Percentiles rank a stretch among this genome's conserved stretches.
Evolutionary conservation across 1,284 basidiomycete genomes (phyloP).

Genomic region (Ceratobasidium sp.): DNA sequence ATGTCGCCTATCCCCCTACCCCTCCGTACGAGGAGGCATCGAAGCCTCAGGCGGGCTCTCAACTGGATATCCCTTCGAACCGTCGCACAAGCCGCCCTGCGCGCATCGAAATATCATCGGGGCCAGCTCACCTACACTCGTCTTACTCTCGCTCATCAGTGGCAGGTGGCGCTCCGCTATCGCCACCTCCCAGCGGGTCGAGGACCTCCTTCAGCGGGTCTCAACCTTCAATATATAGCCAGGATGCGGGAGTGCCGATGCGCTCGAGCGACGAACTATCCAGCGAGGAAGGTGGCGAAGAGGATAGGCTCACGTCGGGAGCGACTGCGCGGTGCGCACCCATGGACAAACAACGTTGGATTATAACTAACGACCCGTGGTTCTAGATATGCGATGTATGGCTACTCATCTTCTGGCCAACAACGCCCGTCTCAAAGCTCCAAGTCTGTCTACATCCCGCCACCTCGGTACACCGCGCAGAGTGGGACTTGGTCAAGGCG

Average conservation of each 20-base stretch:
- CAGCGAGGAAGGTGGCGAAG: not conserved
- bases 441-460: not conserved
- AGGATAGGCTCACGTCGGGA: not conserved
- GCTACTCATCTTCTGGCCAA: not conserved
- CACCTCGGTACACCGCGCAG: not conserved
- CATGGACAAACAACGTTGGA: not conserved
- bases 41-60: not conserved
- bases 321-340: not conserved
- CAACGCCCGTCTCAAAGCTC: not conserved
- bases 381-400: constrained; percentile 9
- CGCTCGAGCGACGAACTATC: not conserved
- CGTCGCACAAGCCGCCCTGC: constrained; percentile 31
- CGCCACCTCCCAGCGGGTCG: constrained; percentile 33
- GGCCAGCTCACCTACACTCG: constrained; percentile 26
- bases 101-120: constrained; percentile 22
- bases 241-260: no score
- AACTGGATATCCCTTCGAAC: constrained; percentile 9
- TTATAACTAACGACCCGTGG: not conserved
- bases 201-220: not conserved
- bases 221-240: not conserved
- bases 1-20: constrained; percentile 7
- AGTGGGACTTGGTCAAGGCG: constrained; percentile 3
- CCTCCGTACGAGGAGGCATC: constrained; percentile 23
- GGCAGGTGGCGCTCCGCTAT: not conserved
- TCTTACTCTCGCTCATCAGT: constrained; percentile 18